Evolutionary conservation across 2,329 filamentous ascomycete species (phyloP).

Genomic region (Fusarium graminum): DNA sequence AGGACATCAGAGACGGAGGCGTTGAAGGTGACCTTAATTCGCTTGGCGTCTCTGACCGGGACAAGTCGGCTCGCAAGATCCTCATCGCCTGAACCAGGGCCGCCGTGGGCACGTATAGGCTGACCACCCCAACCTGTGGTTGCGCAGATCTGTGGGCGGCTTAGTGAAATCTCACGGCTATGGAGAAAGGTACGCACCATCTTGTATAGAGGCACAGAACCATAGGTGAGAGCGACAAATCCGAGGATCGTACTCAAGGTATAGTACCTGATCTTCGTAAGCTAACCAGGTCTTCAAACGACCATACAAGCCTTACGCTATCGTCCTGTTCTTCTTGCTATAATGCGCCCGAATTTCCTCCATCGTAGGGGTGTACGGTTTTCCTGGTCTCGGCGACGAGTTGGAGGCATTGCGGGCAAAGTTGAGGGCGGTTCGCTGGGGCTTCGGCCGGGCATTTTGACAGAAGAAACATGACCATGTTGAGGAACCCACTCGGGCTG

Average conservation of each 20-base stretch:
- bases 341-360: conserved; percentile 74
- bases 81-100: conserved; percentile 60
- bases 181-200: conserved; percentile 68
- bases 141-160: conserved; percentile 75
- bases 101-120: conserved; percentile 82
- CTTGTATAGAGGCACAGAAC: conserved; percentile 88
- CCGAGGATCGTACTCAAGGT: conserved; percentile 81
- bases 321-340: conserved; percentile 75
- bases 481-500: conserved; percentile 45
- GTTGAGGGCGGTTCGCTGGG: conserved; percentile 41
- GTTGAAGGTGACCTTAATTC: conserved; percentile 95
- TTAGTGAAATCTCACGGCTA: background rate
- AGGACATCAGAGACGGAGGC: conserved; percentile 94
- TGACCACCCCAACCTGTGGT: conserved; percentile 94
- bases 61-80: conserved; percentile 81
- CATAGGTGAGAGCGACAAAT: conserved; percentile 84
- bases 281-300: conserved; percentile 4
- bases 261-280: conserved; percentile 70
- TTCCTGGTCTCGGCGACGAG: conserved; percentile 45
- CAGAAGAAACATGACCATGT: conserved; percentile 57
- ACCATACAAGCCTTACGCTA: conserved; percentile 50
- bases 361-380: conserved; percentile 61
- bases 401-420: conserved; percentile 53
- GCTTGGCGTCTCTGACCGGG: conserved; percentile 83
- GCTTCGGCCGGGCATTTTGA: conserved; percentile 51